Evolutionary conservation across 768 basidiomycete species (phyloP), one percentile per base, ranked within the genome.

Genomic region (Chalciporus sphaerocephalus): DNA sequence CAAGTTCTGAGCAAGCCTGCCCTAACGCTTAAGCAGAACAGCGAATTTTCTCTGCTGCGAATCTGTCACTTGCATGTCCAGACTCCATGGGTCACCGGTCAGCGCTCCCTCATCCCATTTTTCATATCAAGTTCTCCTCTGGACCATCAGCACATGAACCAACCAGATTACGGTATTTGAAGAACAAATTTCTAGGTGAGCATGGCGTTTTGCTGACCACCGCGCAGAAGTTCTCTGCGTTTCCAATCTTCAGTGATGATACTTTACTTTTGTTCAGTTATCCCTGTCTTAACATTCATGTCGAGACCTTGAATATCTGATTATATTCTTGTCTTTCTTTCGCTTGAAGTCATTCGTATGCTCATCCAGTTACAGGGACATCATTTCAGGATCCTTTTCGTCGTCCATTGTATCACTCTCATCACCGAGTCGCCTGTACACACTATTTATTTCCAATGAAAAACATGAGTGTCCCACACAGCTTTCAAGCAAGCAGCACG

Each of bases 281-380:
- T 60, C 60, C 59, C 60, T 60, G 59, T 60, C 59, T 60, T 61
- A 60, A 60, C 52, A 32, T 24, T 20, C 34, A 38, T 60, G 59
- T 60, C 60, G 59, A 60, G 50, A 51, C 40, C 4, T 32, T 49
- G 40, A 48, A 48, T 35, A 42, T 37, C 50, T 52, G 50, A 52
- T 27, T 15, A 24, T 6, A 3, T 15, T 18, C 1, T 23, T 9
- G 22, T 30, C 17, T 38, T 30, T 25, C 13, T 6, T 12, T 17
- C 25, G 4, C 20, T 23, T 20, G 9, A n/a, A n/a, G 22, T 30
- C 17, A 28, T 30, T 25, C 13, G 4, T 12, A 9, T 17, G 4
- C 20, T 23, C 12, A 4, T 40, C 16, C 16, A 40, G 4, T 32
- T n/a, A 32, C 15, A 7, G 9, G 3, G 18, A 33, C 18, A 36